Base-by-base conservation (phyloP, 768 basidiomycete genomes). In the Mycena filopes region DNA sequence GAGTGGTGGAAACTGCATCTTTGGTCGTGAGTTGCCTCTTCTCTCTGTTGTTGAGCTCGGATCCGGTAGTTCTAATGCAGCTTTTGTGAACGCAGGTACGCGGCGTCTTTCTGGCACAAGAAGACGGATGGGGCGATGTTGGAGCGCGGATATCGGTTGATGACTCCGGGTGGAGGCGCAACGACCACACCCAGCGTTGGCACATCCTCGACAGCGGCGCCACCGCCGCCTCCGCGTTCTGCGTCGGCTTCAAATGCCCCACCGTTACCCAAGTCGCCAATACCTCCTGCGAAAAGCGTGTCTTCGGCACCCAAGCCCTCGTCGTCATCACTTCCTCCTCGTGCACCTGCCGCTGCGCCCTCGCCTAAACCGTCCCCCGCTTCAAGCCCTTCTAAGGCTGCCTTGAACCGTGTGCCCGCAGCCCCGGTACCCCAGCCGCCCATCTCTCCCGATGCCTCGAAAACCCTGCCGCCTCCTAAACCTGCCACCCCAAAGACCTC, bases 21-120 rank as follows among this genome's bases (percentile, higher is more conserved):
- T 2, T 64, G 63, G 63, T 9, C 13, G 63, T 64, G 26, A 53
- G 63, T 57, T 46, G 33, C 16, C 2, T 10, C 5, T 40, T 26
- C 38, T 16, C 36, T 16, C n/a, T n/a, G n/a, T n/a, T n/a, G n/a
- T n/a, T n/a, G n/a, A n/a, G n/a, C n/a, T n/a, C n/a, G n/a, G n/a
- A n/a, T n/a, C 9, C 21, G n/a, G 8, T 8, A 21, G 21, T 2
- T 7, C 16, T 40, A 36, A 15, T 36, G 13, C 2, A 18, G 25
- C 42, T 43, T 41, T 43, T 53, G 8, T n/a, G n/a, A n/a, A n/a
- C n/a, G 5, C 42, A 64, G 63, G 6, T 49, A 33, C 21, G 42
- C 42, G 5, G 18, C 48, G 18, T 21, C 3, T 4, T 64, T 45
- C 26, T 64, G 60, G 57, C 54, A 46, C 18, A 31, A 33, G 9